Evolutionary conservation across 1,139 yeast genomes (phyloP), one percentile per base, ranked within the genome.

Genomic region (Hemisphaericaspora xylofermentans): DNA sequence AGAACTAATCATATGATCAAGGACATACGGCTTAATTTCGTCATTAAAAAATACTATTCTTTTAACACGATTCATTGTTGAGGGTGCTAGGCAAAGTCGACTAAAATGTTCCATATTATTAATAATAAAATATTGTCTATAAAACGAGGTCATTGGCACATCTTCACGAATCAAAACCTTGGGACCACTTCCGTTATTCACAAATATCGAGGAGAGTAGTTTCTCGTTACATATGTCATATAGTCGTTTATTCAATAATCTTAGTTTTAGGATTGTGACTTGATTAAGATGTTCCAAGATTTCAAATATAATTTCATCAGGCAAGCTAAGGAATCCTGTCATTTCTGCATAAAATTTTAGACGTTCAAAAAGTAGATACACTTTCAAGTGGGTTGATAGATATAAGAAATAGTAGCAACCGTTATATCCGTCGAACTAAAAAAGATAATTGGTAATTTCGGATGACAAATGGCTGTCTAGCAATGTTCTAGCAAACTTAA

Each of bases 241-340:
- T 18, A 35, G 14, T 17, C 33, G 27, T 9, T 13, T 21, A 18
- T 35, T 35, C n/a, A 35, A 4, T 18, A 27, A 6, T 13, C 38
- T 32, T 9, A 35, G 15, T 10, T 4, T 24, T 21, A 35, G 14
- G 13, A 35, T 7, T 18, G 10, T 14, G 6, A 15, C 12, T 29
- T 35, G 38, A 22, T 27, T 35, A 5, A 35, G 25, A 27, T 29
- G 14, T 3, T 22, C 22, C 16, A 35, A 14, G n/a, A 35, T 27
- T 21, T 35, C 38, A 17, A 21, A 29, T 13, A 35, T 27, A 12
- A 29, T 27, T 18, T 35, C 38, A 35, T 35, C 38, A 8, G 38
- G 38, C 13, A 27, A 15, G 13, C 16, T 3, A 13, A 27, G 30
- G 4, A 27, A 27, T 4, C 9, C 13, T 13, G 30, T 15, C 30